phyloP scores from a whole-genome alignment of 352 stramenopile genomes.

The Aphanomyces invadans region DNA sequence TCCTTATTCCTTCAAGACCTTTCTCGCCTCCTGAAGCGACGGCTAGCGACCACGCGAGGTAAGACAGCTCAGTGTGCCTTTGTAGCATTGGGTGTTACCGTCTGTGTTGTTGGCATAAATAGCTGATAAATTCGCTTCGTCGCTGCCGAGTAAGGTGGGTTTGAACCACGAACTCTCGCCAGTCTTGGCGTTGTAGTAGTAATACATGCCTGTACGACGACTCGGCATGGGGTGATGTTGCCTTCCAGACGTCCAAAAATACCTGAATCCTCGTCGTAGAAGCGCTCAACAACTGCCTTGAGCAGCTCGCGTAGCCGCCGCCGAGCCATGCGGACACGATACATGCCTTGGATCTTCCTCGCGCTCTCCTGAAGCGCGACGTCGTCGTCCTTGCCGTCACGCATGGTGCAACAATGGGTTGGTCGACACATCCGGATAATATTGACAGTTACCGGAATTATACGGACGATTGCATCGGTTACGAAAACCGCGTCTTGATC shows the following conservation, averaged over 20 bases:
- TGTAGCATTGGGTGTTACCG: too few relatives aligned
- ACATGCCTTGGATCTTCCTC: neutral
- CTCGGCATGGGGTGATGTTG: too few relatives aligned
- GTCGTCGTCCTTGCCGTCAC: neutral
- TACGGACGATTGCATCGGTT: neutral
- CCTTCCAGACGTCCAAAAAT: too few relatives aligned
- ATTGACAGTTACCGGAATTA: neutral
- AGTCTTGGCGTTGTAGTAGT: slow-evolving; percentile 67
- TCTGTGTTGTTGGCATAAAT: too few relatives aligned
- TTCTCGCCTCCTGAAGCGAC: too few relatives aligned
- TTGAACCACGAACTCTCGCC: slow-evolving; percentile 72
- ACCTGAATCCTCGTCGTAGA: slow-evolving; percentile 56
- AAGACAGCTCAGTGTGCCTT: too few relatives aligned
- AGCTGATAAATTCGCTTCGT: slow-evolving; percentile 28
- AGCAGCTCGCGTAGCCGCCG: slow-evolving; percentile 40
- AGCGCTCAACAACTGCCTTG: slow-evolving; percentile 54
- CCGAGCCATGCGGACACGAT: slow-evolving; percentile 38
- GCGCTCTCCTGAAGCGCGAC: neutral
- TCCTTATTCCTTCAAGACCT: neutral
- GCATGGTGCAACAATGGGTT: neutral
- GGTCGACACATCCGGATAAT: neutral
- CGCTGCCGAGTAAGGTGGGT: slow-evolving; percentile 38
- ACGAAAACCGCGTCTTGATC: too few relatives aligned
- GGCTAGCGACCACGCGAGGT: too few relatives aligned
- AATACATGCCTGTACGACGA: slow-evolving; percentile 34